phyloP scores from a whole-genome alignment of 176 grass and related monocot genomes.

The Aegilops longissima region DNA sequence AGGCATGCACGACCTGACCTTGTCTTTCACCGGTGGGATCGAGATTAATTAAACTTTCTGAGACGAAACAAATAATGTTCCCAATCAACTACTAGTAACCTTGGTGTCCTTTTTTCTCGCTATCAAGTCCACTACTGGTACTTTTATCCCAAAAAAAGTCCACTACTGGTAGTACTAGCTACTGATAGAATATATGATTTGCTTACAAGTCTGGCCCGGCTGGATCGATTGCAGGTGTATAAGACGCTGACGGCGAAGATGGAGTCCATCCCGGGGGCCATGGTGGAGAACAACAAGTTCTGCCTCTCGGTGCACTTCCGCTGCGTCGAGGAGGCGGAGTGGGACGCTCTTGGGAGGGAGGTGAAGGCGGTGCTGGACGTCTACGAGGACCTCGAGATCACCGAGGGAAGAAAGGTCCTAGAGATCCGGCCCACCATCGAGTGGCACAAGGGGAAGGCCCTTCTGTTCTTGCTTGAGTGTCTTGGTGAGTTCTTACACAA shows the following conservation, averaged over 20 bases:
- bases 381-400: constrained; percentile 59
- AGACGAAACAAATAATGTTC: no score
- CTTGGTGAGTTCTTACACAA: constrained; percentile 52
- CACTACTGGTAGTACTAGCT: no score
- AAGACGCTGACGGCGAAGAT: constrained; percentile 46
- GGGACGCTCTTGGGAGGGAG: constrained; percentile 44
- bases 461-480: constrained; percentile 70
- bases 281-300: constrained; percentile 88
- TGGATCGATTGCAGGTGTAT: constrained; percentile 41
- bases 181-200: no score
- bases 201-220: no score
- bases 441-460: constrained; percentile 89
- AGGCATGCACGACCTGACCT: background rate
- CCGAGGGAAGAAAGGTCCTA: constrained; percentile 74
- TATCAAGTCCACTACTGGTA: no score
- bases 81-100: background rate
- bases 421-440: constrained; percentile 80
- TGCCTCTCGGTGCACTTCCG: constrained; percentile 90
- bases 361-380: constrained; percentile 66
- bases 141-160: no score
- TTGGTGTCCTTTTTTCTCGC: background rate
- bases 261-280: constrained; percentile 51
- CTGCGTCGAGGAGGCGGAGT: constrained; percentile 70
- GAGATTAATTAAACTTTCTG: no score
- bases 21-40: no score